Conservation (phyloP, 2,329 filamentous ascomycete species). For the Fusarium pseudonygamai region DNA sequence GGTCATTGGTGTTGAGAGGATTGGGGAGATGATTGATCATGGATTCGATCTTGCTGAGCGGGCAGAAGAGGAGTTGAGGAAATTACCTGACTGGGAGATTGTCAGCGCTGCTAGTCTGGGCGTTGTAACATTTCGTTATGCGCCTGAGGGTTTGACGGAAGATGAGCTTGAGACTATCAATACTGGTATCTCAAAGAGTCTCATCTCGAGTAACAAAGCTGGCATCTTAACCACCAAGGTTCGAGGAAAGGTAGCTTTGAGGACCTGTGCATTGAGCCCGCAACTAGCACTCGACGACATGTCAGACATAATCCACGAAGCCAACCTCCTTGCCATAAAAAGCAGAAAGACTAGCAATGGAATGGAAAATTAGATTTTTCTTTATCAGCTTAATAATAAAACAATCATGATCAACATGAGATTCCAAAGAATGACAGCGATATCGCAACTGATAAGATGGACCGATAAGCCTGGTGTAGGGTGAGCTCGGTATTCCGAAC, state of each 20-base stretch:
- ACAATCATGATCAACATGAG: not conserved
- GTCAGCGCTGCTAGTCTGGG: conserved; percentile 35
- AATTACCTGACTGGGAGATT: conserved; percentile 35
- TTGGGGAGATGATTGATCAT: conserved; percentile 40
- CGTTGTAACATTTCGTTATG: conserved; percentile 37
- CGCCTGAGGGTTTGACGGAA: not conserved
- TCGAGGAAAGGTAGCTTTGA: not conserved
- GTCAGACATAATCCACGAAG: conserved; percentile 5
- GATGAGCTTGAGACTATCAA: not conserved
- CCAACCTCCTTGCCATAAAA: not conserved
- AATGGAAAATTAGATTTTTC: not conserved
- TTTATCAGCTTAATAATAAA: conserved; percentile 5
- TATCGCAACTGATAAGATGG: not conserved
- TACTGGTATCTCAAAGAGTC: not conserved
- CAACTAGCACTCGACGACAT: conserved; percentile 6
- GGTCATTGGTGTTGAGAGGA: conserved; percentile 32
- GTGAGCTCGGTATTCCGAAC: conserved; percentile 11
- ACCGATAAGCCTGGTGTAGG: not conserved
- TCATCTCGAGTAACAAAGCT: conserved; percentile 11
- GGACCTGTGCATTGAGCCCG: conserved; percentile 10
- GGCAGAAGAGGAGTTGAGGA: conserved; percentile 27
- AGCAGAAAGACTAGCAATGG: not conserved
- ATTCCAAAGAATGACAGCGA: not conserved
- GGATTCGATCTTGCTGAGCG: conserved; percentile 36
- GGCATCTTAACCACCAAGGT: conserved; percentile 10